These are phyloP conservation scores for Hibiscus trionum DNA, from an alignment of 345 rosid genomes.

Conservation along the genomic window DNA sequence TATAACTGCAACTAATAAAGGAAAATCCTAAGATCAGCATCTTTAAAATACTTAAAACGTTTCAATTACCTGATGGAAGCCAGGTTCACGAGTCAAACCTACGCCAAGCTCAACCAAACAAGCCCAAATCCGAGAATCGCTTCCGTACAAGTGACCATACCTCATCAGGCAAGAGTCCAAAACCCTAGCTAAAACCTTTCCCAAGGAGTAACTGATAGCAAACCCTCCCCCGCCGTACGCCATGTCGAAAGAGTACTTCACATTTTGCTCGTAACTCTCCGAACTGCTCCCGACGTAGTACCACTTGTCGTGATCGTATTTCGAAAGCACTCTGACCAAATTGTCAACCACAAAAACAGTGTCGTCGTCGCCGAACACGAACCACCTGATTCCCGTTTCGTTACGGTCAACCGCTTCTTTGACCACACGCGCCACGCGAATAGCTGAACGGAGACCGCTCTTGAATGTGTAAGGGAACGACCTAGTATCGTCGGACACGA, in stretches of 20 bases:
- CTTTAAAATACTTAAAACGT: background rate
- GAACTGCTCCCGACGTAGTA: slow-evolving; percentile 74
- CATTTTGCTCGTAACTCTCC: slow-evolving; percentile 74
- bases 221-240: slow-evolving; percentile 95
- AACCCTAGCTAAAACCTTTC: slow-evolving; percentile 47
- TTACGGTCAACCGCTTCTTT: slow-evolving; percentile 67
- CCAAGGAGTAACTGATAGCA: slow-evolving; percentile 63
- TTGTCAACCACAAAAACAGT: slow-evolving; percentile 83
- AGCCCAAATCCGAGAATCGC: slow-evolving; percentile 76
- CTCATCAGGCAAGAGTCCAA: slow-evolving; percentile 75
- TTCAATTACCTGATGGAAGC: slow-evolving; percentile 80
- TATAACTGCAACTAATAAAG: background rate
- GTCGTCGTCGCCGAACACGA: slow-evolving; percentile 90
- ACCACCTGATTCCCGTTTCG: slow-evolving; percentile 66
- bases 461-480: slow-evolving; percentile 64
- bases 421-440: slow-evolving; percentile 79
- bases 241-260: slow-evolving; percentile 75
- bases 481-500: slow-evolving; percentile 55
- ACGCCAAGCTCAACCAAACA: slow-evolving; percentile 87
- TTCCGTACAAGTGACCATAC: slow-evolving; percentile 75
- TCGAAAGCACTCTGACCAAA: slow-evolving; percentile 55
- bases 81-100: slow-evolving; percentile 72
- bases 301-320: slow-evolving; percentile 73
- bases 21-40: background rate
- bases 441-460: slow-evolving; percentile 68